Percentiles rank a stretch among this genome's conserved stretches.
phyloP scores from a whole-genome alignment of 352 stramenopile species.

The Hyaloperonospora brassicae region DNA sequence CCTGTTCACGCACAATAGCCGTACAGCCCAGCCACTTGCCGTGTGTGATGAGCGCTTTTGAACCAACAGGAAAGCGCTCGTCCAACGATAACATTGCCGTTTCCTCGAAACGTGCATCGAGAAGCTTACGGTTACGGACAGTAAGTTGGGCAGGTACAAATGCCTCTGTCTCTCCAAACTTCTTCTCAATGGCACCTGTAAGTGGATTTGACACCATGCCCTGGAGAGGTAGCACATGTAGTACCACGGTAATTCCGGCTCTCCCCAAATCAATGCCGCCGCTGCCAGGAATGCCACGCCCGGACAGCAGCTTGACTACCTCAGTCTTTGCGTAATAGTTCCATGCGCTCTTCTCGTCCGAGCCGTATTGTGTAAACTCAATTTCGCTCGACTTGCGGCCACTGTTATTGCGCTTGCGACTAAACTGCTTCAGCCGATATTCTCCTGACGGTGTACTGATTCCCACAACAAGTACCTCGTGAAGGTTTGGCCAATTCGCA shows the following conservation, averaged over 20 bases:
- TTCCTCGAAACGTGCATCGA: constrained; percentile 93
- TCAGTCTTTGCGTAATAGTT: constrained; percentile 59
- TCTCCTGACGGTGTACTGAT: constrained; percentile 58
- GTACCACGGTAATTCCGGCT: constrained; percentile 47
- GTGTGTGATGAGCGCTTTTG: constrained; percentile 81
- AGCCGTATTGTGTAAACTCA: constrained; percentile 37
- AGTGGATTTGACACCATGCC: constrained; percentile 91
- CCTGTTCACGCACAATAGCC: constrained; percentile 57
- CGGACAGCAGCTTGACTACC: constrained; percentile 61
- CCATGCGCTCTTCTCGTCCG: constrained; percentile 58
- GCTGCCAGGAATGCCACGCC: constrained; percentile 72
- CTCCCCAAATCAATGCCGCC: constrained; percentile 91
- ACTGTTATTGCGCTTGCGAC: constrained; percentile 16
- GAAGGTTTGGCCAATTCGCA: constrained; percentile 98
- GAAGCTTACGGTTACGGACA: constrained; percentile 85
- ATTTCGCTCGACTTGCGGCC: constrained; percentile 19
- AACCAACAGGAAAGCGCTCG: constrained; percentile 86
- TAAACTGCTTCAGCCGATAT: constrained; percentile 37
- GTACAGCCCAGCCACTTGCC: constrained; percentile 88
- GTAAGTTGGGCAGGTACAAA: constrained; percentile 95
- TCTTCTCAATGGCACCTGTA: constrained; percentile 91
- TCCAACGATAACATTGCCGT: constrained; percentile 65
- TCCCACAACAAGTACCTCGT: constrained; percentile 89
- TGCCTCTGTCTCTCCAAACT: constrained; percentile 92
- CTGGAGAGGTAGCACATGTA: constrained; percentile 85